Conservation (phyloP, 1,139 yeast genomes). For the Pichia sp. region DNA sequence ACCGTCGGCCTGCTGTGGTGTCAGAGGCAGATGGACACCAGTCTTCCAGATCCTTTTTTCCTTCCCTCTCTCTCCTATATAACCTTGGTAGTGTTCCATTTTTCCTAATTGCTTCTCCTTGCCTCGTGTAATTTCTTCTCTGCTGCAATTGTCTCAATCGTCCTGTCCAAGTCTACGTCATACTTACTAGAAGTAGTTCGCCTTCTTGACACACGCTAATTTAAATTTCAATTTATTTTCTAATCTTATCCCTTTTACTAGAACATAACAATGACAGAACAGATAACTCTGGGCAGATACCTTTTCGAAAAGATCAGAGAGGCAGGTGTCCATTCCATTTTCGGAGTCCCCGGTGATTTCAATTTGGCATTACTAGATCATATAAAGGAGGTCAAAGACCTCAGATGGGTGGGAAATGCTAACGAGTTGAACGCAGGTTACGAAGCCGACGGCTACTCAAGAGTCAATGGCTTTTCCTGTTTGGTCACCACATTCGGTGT, state of each 20-base stretch:
- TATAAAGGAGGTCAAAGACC: constrained; percentile 54
- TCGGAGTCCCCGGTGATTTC: constrained; percentile 81
- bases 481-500: constrained; percentile 67
- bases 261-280: constrained; percentile 7
- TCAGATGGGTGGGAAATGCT: constrained; percentile 69
- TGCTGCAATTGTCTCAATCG: too few species aligned
- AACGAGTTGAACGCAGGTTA: constrained; percentile 71
- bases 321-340: constrained; percentile 59
- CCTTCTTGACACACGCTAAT: neutral
- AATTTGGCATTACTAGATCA: constrained; percentile 65
- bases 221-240: neutral
- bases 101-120: neutral
- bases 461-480: constrained; percentile 58
- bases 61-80: neutral
- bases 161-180: too few species aligned
- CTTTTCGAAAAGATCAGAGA: constrained; percentile 60
- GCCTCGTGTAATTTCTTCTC: neutral
- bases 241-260: too few species aligned
- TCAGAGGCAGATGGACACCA: neutral
- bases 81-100: neutral
- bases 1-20: constrained; percentile 1
- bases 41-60: neutral
- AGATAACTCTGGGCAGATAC: constrained; percentile 54
- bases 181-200: too few species aligned
- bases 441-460: constrained; percentile 68